phyloP scores from a whole-genome alignment of 768 basidiomycete species.

The Kwoniella europaea region DNA sequence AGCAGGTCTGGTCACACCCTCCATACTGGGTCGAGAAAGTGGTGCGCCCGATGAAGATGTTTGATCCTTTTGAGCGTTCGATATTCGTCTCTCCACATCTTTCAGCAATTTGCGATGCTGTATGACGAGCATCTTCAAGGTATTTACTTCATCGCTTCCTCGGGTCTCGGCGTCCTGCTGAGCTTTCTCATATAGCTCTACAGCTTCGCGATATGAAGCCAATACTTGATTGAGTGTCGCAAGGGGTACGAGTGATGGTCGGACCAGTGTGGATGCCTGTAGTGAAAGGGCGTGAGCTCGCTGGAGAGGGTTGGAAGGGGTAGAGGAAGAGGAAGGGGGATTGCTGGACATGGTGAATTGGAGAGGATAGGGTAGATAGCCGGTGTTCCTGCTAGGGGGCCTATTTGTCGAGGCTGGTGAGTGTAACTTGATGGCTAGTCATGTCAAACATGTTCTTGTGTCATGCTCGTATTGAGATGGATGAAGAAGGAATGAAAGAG shows the following conservation, averaged over 20 bases:
- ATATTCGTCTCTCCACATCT: slow-evolving; percentile 47
- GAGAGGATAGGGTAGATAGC: no score
- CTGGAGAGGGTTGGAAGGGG: slow-evolving; percentile 23
- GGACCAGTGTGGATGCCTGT: slow-evolving; percentile 37
- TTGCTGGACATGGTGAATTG: slow-evolving; percentile 10
- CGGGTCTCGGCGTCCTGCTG: neutral
- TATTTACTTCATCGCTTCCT: slow-evolving; percentile 29
- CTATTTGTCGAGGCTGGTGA: neutral
- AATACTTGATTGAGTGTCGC: slow-evolving; percentile 30
- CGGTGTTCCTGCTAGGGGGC: neutral
- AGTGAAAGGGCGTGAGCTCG: slow-evolving; percentile 46
- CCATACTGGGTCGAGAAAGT: slow-evolving; percentile 2
- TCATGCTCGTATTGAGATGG: neutral
- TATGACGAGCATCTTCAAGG: slow-evolving; percentile 44
- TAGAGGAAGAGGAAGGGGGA: neutral
- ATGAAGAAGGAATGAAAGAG: neutral
- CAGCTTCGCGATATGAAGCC: slow-evolving; percentile 37
- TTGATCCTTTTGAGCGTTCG: slow-evolving; percentile 14
- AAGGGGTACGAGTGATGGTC: slow-evolving; percentile 12
- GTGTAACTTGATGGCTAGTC: neutral
- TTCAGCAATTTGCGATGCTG: slow-evolving; percentile 53
- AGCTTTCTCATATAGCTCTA: slow-evolving; percentile 37
- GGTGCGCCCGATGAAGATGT: neutral
- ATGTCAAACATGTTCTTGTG: no score
- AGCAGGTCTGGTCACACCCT: neutral